phyloP scores from a whole-genome alignment of 306 rosid species.

The Lupinus albus region DNA sequence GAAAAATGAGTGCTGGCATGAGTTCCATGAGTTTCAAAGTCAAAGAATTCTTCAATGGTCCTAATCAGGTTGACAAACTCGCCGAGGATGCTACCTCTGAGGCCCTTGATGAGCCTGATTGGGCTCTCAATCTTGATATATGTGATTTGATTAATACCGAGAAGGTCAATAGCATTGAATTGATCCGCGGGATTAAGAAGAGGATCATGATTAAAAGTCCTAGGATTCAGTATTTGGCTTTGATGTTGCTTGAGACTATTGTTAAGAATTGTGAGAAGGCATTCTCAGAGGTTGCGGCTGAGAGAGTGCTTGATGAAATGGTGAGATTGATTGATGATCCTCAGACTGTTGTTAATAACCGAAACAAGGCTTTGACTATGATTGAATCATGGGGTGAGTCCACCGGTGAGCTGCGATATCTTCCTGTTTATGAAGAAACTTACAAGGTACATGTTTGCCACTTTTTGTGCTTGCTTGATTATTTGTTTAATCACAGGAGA shows the following conservation, averaged over 20 bases:
- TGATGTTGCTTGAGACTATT: constrained; percentile 76
- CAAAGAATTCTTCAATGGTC: constrained; percentile 84
- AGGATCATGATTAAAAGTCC: constrained; percentile 74
- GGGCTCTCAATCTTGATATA: constrained; percentile 91
- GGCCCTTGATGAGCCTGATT: constrained; percentile 85
- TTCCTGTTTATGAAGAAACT: constrained; percentile 95
- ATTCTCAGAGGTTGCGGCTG: constrained; percentile 94
- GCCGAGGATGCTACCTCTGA: constrained; percentile 95
- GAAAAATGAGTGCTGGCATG: constrained; percentile 82
- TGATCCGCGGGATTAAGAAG: constrained; percentile 78
- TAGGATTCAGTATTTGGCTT: constrained; percentile 77
- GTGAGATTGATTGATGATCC: constrained; percentile 89
- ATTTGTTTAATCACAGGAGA: neutral
- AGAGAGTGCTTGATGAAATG: constrained; percentile 95
- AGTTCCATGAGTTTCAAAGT: constrained; percentile 90
- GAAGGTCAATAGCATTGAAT: constrained; percentile 66
- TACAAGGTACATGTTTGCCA: constrained; percentile 66
- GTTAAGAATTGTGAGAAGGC: constrained; percentile 97
- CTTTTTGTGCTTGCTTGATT: constrained; percentile 15
- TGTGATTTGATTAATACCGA: constrained; percentile 85
- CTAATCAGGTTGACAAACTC: constrained; percentile 75
- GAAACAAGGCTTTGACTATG: constrained; percentile 81
- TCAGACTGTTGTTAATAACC: constrained; percentile 87
- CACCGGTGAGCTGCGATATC: constrained; percentile 85
- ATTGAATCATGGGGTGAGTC: constrained; percentile 99